These are phyloP conservation scores for Solanum sejunctum DNA, from an alignment of 257 asterid species.

Conservation along the genomic window DNA sequence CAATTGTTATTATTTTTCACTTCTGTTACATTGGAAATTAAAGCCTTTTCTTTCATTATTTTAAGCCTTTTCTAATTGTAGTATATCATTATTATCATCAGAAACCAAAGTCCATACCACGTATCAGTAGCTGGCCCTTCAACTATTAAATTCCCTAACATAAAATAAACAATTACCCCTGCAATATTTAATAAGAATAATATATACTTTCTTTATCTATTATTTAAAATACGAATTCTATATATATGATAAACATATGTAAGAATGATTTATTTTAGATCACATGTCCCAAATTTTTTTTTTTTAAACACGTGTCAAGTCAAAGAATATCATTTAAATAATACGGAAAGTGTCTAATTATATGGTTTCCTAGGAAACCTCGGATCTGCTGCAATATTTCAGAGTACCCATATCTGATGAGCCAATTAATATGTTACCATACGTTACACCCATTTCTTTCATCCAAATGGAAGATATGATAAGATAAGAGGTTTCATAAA, in stretches of 20 bases:
- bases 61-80: neutral
- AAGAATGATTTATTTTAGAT: too few species aligned
- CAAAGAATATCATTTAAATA: too few species aligned
- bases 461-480: conserved; percentile 17
- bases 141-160: neutral
- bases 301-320: too few species aligned
- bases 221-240: too few species aligned
- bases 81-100: neutral
- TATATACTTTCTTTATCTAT: neutral
- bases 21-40: neutral
- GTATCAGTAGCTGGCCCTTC: neutral
- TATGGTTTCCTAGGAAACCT: conserved; percentile 1
- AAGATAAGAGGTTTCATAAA: neutral
- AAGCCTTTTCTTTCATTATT: neutral
- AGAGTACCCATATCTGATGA: neutral
- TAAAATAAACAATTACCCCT: neutral
- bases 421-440: conserved; percentile 1
- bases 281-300: too few species aligned
- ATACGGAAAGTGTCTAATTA: neutral
- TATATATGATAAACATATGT: too few species aligned
- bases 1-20: neutral
- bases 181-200: neutral
- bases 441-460: conserved; percentile 1
- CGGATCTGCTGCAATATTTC: conserved; percentile 23
- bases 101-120: neutral